These are phyloP conservation scores for Jatropha multifida DNA, from an alignment of 441 rosid species.

Conservation along the genomic window DNA sequence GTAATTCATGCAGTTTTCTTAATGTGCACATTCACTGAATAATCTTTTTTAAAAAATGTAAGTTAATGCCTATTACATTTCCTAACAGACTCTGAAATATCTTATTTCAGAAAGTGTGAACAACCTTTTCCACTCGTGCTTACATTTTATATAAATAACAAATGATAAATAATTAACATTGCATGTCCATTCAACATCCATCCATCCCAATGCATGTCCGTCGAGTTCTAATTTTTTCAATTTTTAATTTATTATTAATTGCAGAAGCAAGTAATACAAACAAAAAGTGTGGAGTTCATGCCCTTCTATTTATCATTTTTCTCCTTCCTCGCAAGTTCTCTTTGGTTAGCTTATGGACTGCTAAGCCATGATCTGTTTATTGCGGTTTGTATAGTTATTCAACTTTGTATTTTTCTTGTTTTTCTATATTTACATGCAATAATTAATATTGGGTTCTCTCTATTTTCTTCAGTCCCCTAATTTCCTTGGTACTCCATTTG, in stretches of 20 bases:
- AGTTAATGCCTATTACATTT: too few species aligned
- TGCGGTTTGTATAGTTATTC: constrained; percentile 46
- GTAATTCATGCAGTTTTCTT: neutral
- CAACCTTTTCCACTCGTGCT: too few species aligned
- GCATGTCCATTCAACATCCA: constrained; percentile 4
- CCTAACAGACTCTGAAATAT: too few species aligned
- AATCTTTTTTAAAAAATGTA: too few species aligned
- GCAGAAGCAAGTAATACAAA: constrained; percentile 71
- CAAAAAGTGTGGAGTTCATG: constrained; percentile 90
- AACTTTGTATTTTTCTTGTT: neutral
- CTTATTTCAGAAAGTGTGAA: too few species aligned
- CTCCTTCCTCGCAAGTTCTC: constrained; percentile 66
- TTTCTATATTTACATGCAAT: neutral
- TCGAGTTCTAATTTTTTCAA: neutral
- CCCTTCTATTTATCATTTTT: constrained; percentile 79
- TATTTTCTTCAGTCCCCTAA: constrained; percentile 60
- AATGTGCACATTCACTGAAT: too few species aligned
- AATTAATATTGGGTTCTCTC: neutral
- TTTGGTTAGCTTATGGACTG: constrained; percentile 76
- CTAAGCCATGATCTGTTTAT: constrained; percentile 69
- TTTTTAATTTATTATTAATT: neutral
- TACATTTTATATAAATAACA: too few species aligned
- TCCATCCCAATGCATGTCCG: neutral
- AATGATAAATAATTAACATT: neutral
- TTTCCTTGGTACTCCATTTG: constrained; percentile 64